Evolutionary conservation across 1,284 basidiomycete species (phyloP), one percentile per base, ranked within the genome.

Genomic region (Agroathelia rolfsii): DNA sequence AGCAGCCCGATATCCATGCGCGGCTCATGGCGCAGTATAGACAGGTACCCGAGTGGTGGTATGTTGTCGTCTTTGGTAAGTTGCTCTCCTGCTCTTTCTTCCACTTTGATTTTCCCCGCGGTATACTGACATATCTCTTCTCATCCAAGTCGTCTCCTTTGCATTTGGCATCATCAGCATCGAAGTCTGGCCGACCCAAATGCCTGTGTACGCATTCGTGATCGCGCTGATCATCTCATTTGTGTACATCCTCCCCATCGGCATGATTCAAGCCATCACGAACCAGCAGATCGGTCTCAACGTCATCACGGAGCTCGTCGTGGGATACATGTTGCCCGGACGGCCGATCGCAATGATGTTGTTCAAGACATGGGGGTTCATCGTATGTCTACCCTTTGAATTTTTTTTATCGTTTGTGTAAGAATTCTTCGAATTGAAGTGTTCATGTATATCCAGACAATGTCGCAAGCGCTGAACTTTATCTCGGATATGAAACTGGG

Each of bases 1-100:
- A 87, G 47, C 77, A 81, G 44, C 78, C 83, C 8, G 87, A 92
- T 52, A 72, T 92, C n/a, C 87, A 92, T 54, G 74, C 74, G 6
- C 63, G 67, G 28, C 64, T 92, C 20, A 93, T 93, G 88, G 60
- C 72, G 6, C 59, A 63, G 24, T 93, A 93, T 55, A 69, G 66
- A 0, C 74, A 81, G 56, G 80, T 87, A 1, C 84, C 85, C 0
- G 74, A 83, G 37, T 88, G 82, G 82, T 82, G 76, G 55, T 72
- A 61, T 30, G 59, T 61, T 0, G 64, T 66, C 42, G 58, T 61
- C 36, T 55, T 59, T 39, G 16, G 37, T 36, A 35, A 25, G 27
- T 36, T 34, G n/a, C 24, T 17, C 17, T 1, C 7, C 3, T 29
- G 9, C 24, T 15, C 13, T 12, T 5, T 8, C 4, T 22, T 23